Percentiles rank a stretch among this genome's conserved stretches.
Evolutionary conservation across 176 grass and related monocot genomes (phyloP).

Genomic region (Triticum urartu): DNA sequence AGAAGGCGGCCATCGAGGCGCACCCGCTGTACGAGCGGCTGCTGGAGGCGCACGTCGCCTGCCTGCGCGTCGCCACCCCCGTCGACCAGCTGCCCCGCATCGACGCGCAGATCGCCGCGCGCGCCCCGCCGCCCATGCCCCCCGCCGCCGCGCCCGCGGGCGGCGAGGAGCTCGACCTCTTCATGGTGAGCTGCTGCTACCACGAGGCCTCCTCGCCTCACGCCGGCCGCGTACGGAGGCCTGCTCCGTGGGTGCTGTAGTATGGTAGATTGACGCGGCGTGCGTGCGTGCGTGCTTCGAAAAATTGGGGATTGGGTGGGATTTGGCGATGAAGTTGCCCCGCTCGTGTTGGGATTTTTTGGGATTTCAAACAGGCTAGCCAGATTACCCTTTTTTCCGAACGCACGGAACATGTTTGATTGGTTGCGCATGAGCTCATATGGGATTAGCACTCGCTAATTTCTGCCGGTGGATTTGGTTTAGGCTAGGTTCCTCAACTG

Average conservation of each 20-base stretch:
- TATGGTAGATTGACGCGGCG: not conserved
- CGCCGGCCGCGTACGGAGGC: too few species aligned
- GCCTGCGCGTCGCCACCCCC: constrained; percentile 91
- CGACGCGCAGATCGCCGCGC: constrained; percentile 80
- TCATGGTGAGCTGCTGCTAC: constrained; percentile 53
- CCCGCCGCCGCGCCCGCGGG: constrained; percentile 33
- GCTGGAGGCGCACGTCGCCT: constrained; percentile 83
- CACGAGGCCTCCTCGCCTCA: too few species aligned
- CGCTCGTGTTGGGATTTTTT: not conserved
- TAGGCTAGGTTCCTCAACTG: not conserved
- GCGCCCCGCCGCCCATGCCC: constrained; percentile 47
- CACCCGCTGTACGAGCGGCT: constrained; percentile 96
- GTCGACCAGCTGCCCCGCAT: constrained; percentile 93
- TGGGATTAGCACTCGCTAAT: not conserved
- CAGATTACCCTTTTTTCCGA: not conserved
- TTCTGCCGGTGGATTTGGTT: not conserved
- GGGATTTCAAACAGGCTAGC: not conserved
- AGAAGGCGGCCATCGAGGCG: constrained; percentile 80
- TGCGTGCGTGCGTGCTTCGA: not conserved
- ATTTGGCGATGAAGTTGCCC: not conserved
- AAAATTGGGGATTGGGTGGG: not conserved
- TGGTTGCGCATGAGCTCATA: not conserved
- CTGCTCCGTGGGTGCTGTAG: not conserved
- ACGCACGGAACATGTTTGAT: not conserved
- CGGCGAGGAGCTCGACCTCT: constrained; percentile 92